Evolutionary conservation across 2,329 filamentous ascomycete genomes (phyloP).

Genomic region (Ceratocystis ficicola): DNA sequence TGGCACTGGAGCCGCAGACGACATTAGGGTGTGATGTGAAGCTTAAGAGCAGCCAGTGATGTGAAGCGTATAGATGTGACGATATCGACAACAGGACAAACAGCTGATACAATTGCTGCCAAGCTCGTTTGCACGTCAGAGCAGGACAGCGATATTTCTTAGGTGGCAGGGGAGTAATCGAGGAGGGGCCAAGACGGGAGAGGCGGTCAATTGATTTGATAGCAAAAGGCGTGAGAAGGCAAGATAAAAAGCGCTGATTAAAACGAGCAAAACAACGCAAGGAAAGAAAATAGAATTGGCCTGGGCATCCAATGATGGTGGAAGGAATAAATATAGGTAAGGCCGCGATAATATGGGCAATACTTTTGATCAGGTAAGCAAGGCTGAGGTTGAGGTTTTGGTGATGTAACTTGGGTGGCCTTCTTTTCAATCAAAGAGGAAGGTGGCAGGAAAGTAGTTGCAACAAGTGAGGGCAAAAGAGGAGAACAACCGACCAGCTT

Average conservation of each 20-base stretch:
- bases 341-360: background rate
- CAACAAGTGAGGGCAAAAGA: background rate
- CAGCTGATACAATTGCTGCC: too few species aligned
- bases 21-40: conserved; percentile 28
- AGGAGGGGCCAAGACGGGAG: background rate
- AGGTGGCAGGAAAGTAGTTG: conserved; percentile 1
- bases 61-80: background rate
- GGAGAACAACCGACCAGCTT: background rate
- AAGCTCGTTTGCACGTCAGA: too few species aligned
- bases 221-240: background rate
- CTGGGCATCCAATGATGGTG: background rate
- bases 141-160: too few species aligned
- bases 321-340: background rate
- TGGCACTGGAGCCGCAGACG: conserved; percentile 45
- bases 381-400: background rate
- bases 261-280: conserved; percentile 4
- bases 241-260: conserved; percentile 10
- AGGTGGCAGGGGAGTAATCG: background rate
- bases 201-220: conserved; percentile 10
- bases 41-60: background rate
- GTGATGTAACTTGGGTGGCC: background rate
- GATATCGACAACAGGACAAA: too few species aligned
- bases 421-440: background rate
- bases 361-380: conserved; percentile 1
- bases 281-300: background rate